These are phyloP conservation scores for Acorus calamus DNA, from an alignment of 106 monocot genomes.

Conservation along the genomic window DNA sequence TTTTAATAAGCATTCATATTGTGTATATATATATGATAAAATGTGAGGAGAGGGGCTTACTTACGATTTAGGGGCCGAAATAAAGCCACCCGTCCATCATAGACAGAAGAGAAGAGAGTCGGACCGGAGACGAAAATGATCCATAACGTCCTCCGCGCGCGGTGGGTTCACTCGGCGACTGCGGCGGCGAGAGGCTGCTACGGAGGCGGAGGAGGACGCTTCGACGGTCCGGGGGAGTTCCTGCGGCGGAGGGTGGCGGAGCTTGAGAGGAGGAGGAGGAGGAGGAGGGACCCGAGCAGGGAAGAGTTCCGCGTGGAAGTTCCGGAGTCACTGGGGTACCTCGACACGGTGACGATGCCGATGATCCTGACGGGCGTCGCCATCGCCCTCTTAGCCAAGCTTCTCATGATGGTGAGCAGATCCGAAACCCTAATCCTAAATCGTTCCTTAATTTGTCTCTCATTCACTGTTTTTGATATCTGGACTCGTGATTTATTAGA, in stretches of 20 bases:
- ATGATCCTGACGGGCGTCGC: conserved; percentile 94
- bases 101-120: no score
- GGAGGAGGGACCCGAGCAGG: conserved; percentile 21
- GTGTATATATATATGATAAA: no score
- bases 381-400: conserved; percentile 77
- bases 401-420: conserved; percentile 80
- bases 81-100: no score
- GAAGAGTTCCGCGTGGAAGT: conserved; percentile 72
- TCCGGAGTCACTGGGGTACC: conserved; percentile 73
- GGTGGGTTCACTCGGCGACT: conserved; percentile 9
- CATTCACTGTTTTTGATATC: no score
- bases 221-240: conserved; percentile 21
- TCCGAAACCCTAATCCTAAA: no score
- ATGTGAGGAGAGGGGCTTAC: no score
- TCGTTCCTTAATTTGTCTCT: no score
- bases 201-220: conserved; percentile 20
- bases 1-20: no score
- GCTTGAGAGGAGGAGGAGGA: conserved; percentile 20
- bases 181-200: conserved; percentile 5
- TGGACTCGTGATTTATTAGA: no score
- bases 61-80: no score
- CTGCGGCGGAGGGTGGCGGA: conserved; percentile 37
- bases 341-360: conserved; percentile 90
- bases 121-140: no score
- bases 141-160: conserved; percentile 8